Evolutionary conservation across 2,329 filamentous ascomycete species (phyloP), one percentile per base, ranked within the genome.

Genomic region (Tolypocladium nubicola): DNA sequence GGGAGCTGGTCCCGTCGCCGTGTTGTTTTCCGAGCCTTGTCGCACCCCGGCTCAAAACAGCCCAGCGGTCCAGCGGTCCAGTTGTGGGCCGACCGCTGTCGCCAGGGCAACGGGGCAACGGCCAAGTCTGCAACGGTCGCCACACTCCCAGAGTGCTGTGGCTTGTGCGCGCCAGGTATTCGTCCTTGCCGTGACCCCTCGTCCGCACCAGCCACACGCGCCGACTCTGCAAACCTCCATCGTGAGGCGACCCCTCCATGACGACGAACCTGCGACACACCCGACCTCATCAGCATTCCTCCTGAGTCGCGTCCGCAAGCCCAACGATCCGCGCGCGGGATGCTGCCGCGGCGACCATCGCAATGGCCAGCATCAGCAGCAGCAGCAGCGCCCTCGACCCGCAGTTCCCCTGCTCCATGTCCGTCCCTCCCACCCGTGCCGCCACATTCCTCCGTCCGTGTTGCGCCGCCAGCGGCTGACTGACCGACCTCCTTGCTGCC

Each of bases 341-440:
- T 33, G 37, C 49, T 37, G 47, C 55, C 50, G 43, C 40, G 33
- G 52, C 41, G 19, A 35, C 56, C 55, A 13, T 55, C 35, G 39
- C 39, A 54, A 61, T 61, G 58, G 47, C 55, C 39, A 55, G 53
- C 41, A 61, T 63, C 62, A 67, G 62, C 68, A 79, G 23, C 23
- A 26, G 78, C 74, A 68, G 73, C 60, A 67, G 67, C 63, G 64
- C 69, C 58, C 59, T 61, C 59, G 78, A 80, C 62, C 63, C 75
- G 53, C 75, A 77, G 19, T 87, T 86, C 65, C 84, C 85, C 55
- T 87, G 83, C 71, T 78, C 80, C 38, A 69, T 88, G 85, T 86
- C 75, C 67, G 82, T 59, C 57, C 62, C 58, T 60, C 63, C 61
- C 58, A 56, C 63, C 61, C 58, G 56, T 40, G 52, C 38, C 47